Evolutionary conservation across 2,329 filamentous ascomycete genomes (phyloP).

Genomic region (Colletotrichum sp.): DNA sequence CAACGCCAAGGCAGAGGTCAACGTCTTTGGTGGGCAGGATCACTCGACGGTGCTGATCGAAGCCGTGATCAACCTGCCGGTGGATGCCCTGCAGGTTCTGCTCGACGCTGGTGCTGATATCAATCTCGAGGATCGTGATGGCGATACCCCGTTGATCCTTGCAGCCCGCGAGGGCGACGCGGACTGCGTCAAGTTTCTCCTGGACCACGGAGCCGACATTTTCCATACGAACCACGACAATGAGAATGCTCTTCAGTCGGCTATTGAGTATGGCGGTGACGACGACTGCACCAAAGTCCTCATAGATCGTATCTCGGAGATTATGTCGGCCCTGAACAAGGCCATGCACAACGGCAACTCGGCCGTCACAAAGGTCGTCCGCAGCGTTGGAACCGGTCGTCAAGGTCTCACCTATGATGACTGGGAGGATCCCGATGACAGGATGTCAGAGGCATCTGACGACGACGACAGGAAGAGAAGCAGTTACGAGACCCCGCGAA

Average conservation of each 20-base stretch:
- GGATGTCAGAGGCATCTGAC: neutral
- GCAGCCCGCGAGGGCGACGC: constrained; percentile 36
- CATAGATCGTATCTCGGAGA: constrained; percentile 30
- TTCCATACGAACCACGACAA: constrained; percentile 33
- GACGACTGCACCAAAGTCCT: constrained; percentile 33
- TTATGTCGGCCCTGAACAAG: constrained; percentile 32
- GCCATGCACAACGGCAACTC: constrained; percentile 33
- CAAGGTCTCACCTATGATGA: constrained; percentile 29
- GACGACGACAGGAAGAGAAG: neutral
- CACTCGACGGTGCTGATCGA: constrained; percentile 40
- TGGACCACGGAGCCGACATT: constrained; percentile 39
- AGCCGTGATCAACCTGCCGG: constrained; percentile 37
- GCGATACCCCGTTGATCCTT: constrained; percentile 42
- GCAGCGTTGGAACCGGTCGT: constrained; percentile 27
- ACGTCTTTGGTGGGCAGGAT: constrained; percentile 38
- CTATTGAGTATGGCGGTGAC: constrained; percentile 25
- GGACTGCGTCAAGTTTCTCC: constrained; percentile 35
- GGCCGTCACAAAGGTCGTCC: constrained; percentile 30
- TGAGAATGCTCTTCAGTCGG: constrained; percentile 34
- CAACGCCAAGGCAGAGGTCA: constrained; percentile 36
- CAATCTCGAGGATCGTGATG: constrained; percentile 35
- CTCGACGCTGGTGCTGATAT: constrained; percentile 42
- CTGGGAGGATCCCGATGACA: constrained; percentile 26
- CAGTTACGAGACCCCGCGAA: neutral
- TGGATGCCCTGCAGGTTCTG: constrained; percentile 32